phyloP scores from a whole-genome alignment of 768 basidiomycete genomes.

The Paxillus ammoniavirescens region DNA sequence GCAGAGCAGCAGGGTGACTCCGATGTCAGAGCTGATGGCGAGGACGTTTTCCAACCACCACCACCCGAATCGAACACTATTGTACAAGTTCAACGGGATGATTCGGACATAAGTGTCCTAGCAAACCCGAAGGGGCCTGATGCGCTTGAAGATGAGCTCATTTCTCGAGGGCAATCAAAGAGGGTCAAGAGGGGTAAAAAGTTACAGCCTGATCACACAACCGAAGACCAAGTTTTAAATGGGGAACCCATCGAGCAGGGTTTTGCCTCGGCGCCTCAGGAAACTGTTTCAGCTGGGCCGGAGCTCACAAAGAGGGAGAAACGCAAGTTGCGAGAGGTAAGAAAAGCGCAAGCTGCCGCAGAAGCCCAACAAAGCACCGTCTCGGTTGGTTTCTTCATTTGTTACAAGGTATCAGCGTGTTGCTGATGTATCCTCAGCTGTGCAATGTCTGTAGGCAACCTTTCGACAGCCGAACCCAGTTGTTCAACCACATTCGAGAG shows the following conservation, averaged over 20 bases:
- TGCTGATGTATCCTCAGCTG: slow-evolving; percentile 26
- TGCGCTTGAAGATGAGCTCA: slow-evolving; percentile 5
- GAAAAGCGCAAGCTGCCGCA: slow-evolving; percentile 43
- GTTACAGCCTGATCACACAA: slow-evolving; percentile 3
- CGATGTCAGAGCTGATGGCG: slow-evolving; percentile 10
- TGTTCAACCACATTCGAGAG: slow-evolving; percentile 71
- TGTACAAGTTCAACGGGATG: background rate
- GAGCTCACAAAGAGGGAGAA: slow-evolving; percentile 77
- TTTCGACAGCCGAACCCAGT: slow-evolving; percentile 69
- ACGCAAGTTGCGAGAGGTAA: slow-evolving; percentile 72
- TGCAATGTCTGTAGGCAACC: slow-evolving; percentile 69
- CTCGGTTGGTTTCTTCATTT: slow-evolving; percentile 9
- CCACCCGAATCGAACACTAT: slow-evolving; percentile 8
- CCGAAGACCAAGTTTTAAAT: background rate
- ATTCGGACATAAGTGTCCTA: background rate
- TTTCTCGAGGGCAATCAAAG: slow-evolving; percentile 7
- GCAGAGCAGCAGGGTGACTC: slow-evolving; percentile 11
- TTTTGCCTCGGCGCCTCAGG: background rate
- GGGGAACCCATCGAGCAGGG: background rate
- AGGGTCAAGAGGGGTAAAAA: slow-evolving; percentile 7
- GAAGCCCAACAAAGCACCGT: background rate
- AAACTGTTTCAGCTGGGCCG: slow-evolving; percentile 5
- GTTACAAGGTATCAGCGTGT: background rate
- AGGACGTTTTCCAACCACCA: slow-evolving; percentile 10
- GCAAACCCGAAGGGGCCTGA: background rate